Evolutionary conservation across 1,139 yeast genomes (phyloP), one percentile per base, ranked within the genome.

Genomic region (Suhomyces yuchorum): DNA sequence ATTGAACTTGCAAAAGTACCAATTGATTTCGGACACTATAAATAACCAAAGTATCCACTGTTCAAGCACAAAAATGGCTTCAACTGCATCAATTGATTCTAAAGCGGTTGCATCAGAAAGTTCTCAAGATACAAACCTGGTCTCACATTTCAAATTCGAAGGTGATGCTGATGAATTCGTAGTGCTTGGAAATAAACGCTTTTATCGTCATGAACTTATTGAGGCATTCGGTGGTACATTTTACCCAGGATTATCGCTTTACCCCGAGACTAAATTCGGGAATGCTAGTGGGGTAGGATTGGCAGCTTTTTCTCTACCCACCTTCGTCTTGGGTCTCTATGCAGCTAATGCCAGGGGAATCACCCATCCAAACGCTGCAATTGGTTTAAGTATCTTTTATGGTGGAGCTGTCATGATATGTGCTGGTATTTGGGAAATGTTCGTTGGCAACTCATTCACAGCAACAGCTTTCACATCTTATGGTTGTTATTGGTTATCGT

Each of bases 401-500:
- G 77, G 81, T 12, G 83, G 83, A 9, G 61, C 67, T 0, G 73
- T 71, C 20, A 80, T 77, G 61, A 58, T 77, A 4, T 61, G 75
- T 35, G 77, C 78, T 8, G 85, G 84, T 4, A 64, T 75, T 51
- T 80, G 81, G 81, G 84, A 79, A 58, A 60, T 80, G 48, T 54
- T 61, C 32, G 56, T 60, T 40, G 67, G 66, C 1, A 71, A 71
- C 55, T 57, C 70, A 23, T 71, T 68, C 50, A 75, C 72, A 34
- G 73, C 71, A 2, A 71, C 71, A 7, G 63, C 71, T 30, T 59
- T 71, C 42, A 56, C 65, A 12, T 60, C 67, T 49, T 70, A 63
- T 47, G 77, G 74, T 28, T 66, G 70, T 14, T 71, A 71, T 60
- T 73, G 73, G 63, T 58, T 65, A 55, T 60, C 70, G 1, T 80